Conservation (phyloP, 768 basidiomycete species). For the Termitomyces sp. region DNA sequence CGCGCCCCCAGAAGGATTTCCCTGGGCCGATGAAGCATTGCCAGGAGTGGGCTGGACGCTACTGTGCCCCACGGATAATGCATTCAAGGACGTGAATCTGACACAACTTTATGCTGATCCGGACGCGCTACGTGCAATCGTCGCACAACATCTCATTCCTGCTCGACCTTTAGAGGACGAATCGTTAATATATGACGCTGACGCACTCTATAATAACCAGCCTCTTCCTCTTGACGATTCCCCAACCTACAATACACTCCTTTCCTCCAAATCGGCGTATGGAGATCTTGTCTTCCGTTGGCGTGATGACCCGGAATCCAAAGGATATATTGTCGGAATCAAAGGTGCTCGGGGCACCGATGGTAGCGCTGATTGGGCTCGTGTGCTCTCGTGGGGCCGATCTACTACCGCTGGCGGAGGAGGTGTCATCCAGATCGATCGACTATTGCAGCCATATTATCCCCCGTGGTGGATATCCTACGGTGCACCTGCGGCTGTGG, state of each 20-base stretch:
- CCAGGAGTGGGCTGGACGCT: constrained; percentile 73
- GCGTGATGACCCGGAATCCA: constrained; percentile 35
- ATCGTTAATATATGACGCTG: constrained; percentile 22
- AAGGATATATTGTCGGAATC: constrained; percentile 65
- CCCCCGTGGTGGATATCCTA: constrained; percentile 84
- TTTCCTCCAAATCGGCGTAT: constrained; percentile 61
- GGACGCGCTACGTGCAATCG: constrained; percentile 51
- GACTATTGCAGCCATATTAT: constrained; percentile 77
- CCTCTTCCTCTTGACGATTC: constrained; percentile 72
- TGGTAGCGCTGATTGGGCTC: constrained; percentile 59
- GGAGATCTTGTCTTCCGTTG: constrained; percentile 81
- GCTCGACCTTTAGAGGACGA: constrained; percentile 24
- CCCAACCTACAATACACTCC: constrained; percentile 73
- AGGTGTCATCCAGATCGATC: constrained; percentile 87
- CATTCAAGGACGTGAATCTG: constrained; percentile 85
- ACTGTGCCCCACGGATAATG: constrained; percentile 87
- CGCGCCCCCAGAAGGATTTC: constrained; percentile 65
- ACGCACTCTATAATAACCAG: constrained; percentile 56
- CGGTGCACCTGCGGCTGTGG: constrained; percentile 64
- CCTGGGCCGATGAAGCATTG: constrained; percentile 53
- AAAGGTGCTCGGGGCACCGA: constrained; percentile 69
- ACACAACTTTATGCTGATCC: constrained; percentile 62
- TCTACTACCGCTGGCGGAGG: constrained; percentile 74
- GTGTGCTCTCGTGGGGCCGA: constrained; percentile 70
- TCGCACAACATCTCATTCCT: constrained; percentile 75